Evolutionary conservation across 1,139 yeast genomes (phyloP), one percentile per base, ranked within the genome.

Genomic region (Sugiyamaella xylanicola): DNA sequence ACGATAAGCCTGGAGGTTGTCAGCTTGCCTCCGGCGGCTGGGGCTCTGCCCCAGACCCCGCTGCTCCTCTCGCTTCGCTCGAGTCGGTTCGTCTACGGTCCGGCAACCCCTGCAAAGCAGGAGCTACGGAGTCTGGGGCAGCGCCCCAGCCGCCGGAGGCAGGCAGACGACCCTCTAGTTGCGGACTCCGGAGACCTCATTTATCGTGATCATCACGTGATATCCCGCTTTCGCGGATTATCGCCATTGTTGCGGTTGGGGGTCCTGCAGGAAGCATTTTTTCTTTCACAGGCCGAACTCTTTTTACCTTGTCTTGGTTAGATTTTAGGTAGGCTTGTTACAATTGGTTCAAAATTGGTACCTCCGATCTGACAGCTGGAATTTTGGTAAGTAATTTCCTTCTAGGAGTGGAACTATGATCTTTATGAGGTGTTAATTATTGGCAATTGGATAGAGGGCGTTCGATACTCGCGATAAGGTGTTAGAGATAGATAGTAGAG

Each of bases 291-390:
- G 50, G 36, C 50, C 21, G 35, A 36, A 46, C 27, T 43, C 35
- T 32, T 32, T 46, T 46, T 46, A 46, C 42, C 42, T 46, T 46
- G 50, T 46, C 50, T 46, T 29, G 22, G 5, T 45, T 32, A 13
- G 43, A 46, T 46, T 46, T 35, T 17, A 32, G 42, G 50, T 46
- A 46, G 41, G 36, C 40, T 21, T 9, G 39, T 45, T 19, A 29
- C 48, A 45, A 46, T 46, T 46, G 41, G 35, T 45, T 43, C 37
- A 32, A 45, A 45, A 32, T 27, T 11, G 27, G n/a, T 21, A 29
- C 39, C 19, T 15, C 9, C 19, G 40, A 45, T 15, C 16, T 16
- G 50, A 13, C 21, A 20, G 4, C 22, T 21, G 29, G 37, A 22
- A 36, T 32, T 45, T 32, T 32, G 20, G 50, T 46, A 46, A 46